phyloP scores from a whole-genome alignment of 2,329 filamentous ascomycete genomes.

The Torrubiellomyces zombiae region DNA sequence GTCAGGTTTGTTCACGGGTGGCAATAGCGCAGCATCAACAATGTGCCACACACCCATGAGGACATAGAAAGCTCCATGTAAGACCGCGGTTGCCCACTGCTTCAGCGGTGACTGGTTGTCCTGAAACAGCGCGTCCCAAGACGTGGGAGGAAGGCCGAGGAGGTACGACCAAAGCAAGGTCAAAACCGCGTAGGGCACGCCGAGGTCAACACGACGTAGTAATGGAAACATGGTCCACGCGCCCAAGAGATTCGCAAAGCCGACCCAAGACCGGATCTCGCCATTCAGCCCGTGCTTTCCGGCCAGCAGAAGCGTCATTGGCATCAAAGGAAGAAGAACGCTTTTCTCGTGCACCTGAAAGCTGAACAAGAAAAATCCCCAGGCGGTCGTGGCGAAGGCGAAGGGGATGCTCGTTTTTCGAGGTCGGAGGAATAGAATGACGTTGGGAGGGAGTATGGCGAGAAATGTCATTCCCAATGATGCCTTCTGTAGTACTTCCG shows the following conservation, averaged over 20 bases:
- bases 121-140: slow-evolving; percentile 50
- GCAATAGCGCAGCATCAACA: slow-evolving; percentile 47
- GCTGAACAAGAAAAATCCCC: slow-evolving; percentile 95
- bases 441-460: slow-evolving; percentile 63
- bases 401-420: slow-evolving; percentile 61
- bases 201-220: slow-evolving; percentile 67
- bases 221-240: slow-evolving; percentile 91
- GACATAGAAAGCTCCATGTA: slow-evolving; percentile 63
- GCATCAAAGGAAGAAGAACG: slow-evolving; percentile 76
- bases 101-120: slow-evolving; percentile 17
- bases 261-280: slow-evolving; percentile 72
- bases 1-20: slow-evolving; percentile 70
- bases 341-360: slow-evolving; percentile 99
- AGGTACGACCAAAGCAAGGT: slow-evolving; percentile 84
- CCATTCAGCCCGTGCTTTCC: slow-evolving; percentile 62
- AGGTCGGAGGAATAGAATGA: slow-evolving; percentile 64
- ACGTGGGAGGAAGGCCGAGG: slow-evolving; percentile 68
- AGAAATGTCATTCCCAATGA: slow-evolving; percentile 60
- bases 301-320: slow-evolving; percentile 78
- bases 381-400: slow-evolving; percentile 69
- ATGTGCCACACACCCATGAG: slow-evolving; percentile 72
- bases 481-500: slow-evolving; percentile 54
- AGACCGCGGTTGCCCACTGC: slow-evolving; percentile 41
- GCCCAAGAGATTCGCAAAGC: slow-evolving; percentile 83
- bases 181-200: slow-evolving; percentile 70